Evolutionary conservation across 1,139 yeast species (phyloP), one percentile per base, ranked within the genome.

Genomic region (Zygoascus hellenicus): DNA sequence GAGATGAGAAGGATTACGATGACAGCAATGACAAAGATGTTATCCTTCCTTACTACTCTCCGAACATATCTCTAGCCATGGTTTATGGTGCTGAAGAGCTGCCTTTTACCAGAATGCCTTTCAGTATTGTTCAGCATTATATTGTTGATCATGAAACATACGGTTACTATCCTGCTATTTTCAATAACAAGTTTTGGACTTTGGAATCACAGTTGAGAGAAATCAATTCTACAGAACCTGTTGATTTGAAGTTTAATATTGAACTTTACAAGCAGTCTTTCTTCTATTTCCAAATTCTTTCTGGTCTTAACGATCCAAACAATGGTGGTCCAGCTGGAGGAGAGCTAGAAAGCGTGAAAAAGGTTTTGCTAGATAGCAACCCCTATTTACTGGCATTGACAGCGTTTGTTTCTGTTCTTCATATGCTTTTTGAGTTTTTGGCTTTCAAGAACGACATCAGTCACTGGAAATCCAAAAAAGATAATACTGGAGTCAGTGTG

Each of bases 401-500:
- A 1, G 55, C 62, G 16, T 51, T 47, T n/a, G 72, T 68, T 6
- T 58, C 72, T 0, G 31, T 68, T 9, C 50, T 69, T 39, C 73
- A 69, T 48, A 58, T 69, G 9, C 42, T 69, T 13, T 63, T 69
- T 51, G 73, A 69, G 48, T 62, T 69, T 43, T 55, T 69, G 45
- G 73, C 73, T 2, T 69, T 69, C 57, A 69, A 69, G 54, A 67
- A 58, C 49, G 70, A 68, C 47, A 67, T 67, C 28, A 62, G 69
- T 2, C 72, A 68, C 53, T 68, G 71, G 71, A 62, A 54, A 38
- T 59, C 63, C 51, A 67, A 66, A 54, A 65, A 65, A 56, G 69
- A 69, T 52, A 67, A 66, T 34, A 65, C 65, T 40, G 73, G 72
- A 36, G 64, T 69, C 39, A 64, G 69, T 42, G 68, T 68, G 14